Percentiles rank a stretch among this genome's conserved stretches.
These are phyloP conservation scores for Alternaria ventricosa DNA, from an alignment of 2,329 filamentous ascomycete species.

Conservation along the genomic window DNA sequence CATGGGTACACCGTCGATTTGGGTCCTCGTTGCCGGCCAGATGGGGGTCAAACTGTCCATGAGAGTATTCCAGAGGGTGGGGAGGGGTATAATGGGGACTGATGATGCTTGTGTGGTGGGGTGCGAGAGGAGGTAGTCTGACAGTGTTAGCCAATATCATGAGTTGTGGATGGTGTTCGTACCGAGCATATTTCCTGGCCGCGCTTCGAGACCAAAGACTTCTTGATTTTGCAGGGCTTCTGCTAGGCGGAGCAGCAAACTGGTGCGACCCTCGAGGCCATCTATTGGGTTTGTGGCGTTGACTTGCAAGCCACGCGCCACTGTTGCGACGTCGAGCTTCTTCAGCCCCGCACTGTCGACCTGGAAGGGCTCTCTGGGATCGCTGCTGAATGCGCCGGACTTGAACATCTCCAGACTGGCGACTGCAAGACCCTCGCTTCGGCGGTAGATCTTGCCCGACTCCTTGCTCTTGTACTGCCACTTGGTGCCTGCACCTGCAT, in stretches of 20 bases:
- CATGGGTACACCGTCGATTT: conserved; percentile 83
- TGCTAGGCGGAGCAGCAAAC: conserved; percentile 76
- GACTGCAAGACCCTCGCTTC: conserved; percentile 87
- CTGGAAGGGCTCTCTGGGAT: conserved; percentile 80
- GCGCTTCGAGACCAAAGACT: conserved; percentile 81
- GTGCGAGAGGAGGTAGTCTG: conserved; percentile 92
- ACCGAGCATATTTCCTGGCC: conserved; percentile 96
- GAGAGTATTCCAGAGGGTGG: conserved; percentile 87
- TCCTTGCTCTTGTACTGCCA: conserved; percentile 95
- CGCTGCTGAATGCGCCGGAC: conserved; percentile 83
- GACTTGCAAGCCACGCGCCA: conserved; percentile 86
- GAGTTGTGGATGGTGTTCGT: conserved; percentile 32
- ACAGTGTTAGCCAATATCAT: conserved; percentile 12
- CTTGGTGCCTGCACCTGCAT: conserved; percentile 85
- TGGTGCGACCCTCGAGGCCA: conserved; percentile 83
- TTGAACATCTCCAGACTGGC: conserved; percentile 92
- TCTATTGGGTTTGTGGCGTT: conserved; percentile 79
- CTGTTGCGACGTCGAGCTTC: conserved; percentile 72
- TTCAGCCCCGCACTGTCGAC: conserved; percentile 85
- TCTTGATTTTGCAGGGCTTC: conserved; percentile 80
- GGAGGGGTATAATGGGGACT: conserved; percentile 83
- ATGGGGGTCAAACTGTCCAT: conserved; percentile 87
- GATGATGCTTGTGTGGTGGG: conserved; percentile 88
- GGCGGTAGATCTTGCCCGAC: conserved; percentile 79
- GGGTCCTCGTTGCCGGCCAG: conserved; percentile 86